Evolutionary conservation across 2,329 filamentous ascomycete genomes (phyloP).

Genomic region (Colletotrichum zoysiae): DNA sequence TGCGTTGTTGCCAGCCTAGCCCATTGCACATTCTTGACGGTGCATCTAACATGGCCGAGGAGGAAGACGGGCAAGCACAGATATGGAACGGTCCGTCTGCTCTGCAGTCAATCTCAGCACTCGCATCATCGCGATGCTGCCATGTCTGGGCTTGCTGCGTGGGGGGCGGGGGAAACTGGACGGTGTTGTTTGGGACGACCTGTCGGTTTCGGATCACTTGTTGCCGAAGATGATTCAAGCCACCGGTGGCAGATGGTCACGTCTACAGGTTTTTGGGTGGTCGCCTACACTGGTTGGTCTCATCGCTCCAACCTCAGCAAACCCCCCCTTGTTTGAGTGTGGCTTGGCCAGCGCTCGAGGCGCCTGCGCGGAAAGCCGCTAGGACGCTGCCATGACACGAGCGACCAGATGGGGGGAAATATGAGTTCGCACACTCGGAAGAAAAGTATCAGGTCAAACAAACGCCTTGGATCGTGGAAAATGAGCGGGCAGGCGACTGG

Average conservation of each 20-base stretch:
- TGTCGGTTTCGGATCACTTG: constrained; percentile 31
- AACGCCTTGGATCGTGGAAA: constrained; percentile 31
- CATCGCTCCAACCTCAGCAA: no score
- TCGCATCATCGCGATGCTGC: constrained; percentile 8
- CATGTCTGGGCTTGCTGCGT: constrained; percentile 8
- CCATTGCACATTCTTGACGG: neutral
- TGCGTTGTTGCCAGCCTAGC: neutral
- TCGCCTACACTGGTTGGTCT: neutral
- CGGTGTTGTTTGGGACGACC: constrained; percentile 20
- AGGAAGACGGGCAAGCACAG: neutral
- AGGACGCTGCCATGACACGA: constrained; percentile 29
- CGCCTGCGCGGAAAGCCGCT: constrained; percentile 20
- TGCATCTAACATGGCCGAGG: neutral
- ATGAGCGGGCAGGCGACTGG: constrained; percentile 16
- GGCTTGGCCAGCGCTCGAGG: constrained; percentile 36
- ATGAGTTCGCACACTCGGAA: neutral
- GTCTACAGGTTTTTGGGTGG: neutral
- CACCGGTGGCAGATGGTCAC: constrained; percentile 15
- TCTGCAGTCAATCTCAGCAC: neutral
- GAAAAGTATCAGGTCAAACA: neutral
- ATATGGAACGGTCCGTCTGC: neutral
- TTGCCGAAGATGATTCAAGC: constrained; percentile 26
- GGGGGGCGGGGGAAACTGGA: neutral
- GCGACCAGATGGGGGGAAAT: neutral
- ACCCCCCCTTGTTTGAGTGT: constrained; percentile 1